Evolutionary conservation across 805 yeast species (phyloP), one percentile per base, ranked within the genome.

Genomic region (Saccharomyces cerevisiae): DNA sequence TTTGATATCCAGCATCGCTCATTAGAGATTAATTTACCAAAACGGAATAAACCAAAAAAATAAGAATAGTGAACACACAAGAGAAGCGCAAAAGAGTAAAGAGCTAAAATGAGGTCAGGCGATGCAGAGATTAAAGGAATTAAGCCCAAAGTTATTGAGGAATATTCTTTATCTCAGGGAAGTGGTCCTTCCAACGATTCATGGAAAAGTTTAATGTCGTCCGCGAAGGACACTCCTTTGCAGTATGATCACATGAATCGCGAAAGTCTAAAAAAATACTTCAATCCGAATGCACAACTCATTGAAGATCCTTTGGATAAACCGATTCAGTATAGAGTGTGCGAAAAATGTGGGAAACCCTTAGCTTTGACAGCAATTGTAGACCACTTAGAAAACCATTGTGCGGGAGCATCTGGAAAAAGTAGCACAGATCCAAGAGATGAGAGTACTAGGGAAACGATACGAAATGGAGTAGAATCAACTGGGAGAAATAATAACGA

Each of bases 281-380:
- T 68, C 48, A 64, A 62, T 53, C 53, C 64, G 9, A 61, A 61
- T 52, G 57, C 66, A 17, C 58, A 55, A 11, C 54, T 65, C 28
- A 26, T 65, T 3, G 61, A 59, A 8, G 57, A 61, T 48, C 59
- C 65, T 17, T 32, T 65, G 9, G 62, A 62, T n/a, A 24, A 55
- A 3, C 51, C 53, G 10, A 49, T 56, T 3, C 57, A 59, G 28
- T 67, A 64, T 51, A 62, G 72, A 46, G 59, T 68, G 28, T 70
- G 73, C 60, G 66, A 65, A 46, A 52, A 59, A 30, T 70, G 73
- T 54, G 66, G 65, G 5, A 66, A 60, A 50, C 73, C 73, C 2
- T 55, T 70, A 6, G 60, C 62, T 36, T 50, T 63, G 24, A 56
- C 59, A 9, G 61, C 62, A 2, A 55, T 67, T 14, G 55, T 64